Base-by-base conservation (phyloP, 768 basidiomycete genomes). In the Gloeophyllum trabeum region DNA sequence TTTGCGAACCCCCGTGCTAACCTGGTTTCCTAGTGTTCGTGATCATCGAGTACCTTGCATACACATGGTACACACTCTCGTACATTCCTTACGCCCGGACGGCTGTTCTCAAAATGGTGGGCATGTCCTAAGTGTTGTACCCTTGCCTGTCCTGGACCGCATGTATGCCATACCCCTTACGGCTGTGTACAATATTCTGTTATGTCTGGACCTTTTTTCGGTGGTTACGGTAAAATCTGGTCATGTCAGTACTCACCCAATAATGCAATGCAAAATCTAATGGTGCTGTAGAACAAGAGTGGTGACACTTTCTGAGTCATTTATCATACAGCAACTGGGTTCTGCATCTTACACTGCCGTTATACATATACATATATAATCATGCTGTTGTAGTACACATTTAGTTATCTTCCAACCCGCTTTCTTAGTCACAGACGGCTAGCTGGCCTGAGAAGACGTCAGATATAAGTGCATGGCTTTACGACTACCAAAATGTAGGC, bases 41-140 rank as follows among this genome's bases (percentile, higher is more conserved):
- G 45, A 71, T 94, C 61, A 66, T 96, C 59, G 81, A 93, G 60
- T 94, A 87, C 60, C 69, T 94, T 44, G 92, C 91, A 4, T 94
- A 84, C 61, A 77, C 82, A 18, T 96, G 91, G 90, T 93, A 85
- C 58, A 77, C 73, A 40, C 62, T 86, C 23, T 83, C 81, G 5
- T 96, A 93, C 64, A 89, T 97, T 51, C 92, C 92, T 2, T 94
- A 93, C 52, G 92, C 92, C 2, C 74, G 91, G 42, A 57, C 76
- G 2, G 81, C 80, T 10, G 75, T 87, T 34, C 65, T 75, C 45
- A 87, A 76, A 57, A 57, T 75, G 24, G 66, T 88, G 44, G 81
- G 71, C 3, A 56, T 73, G 55, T 7, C 36, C n/a, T n/a, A n/a
- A n/a, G n/a, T n/a, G n/a, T n/a, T n/a, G n/a, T n/a, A n/a, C n/a